Evolutionary conservation across 2,329 filamentous ascomycete genomes (phyloP), one percentile per base, ranked within the genome.

Genomic region (Pseudogymnoascus sp.): DNA sequence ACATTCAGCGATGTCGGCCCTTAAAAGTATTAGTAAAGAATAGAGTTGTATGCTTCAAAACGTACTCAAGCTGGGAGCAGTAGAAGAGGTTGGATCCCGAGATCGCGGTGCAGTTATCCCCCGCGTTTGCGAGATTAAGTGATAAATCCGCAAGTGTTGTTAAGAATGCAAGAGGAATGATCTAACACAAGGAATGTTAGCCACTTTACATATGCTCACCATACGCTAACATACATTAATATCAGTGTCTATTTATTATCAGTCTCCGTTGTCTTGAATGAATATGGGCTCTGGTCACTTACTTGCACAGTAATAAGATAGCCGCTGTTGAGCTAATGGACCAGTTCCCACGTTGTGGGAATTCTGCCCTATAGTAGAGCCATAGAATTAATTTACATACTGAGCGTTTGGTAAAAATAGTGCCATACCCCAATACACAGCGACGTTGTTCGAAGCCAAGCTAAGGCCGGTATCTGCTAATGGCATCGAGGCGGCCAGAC

Each of bases 51-150:
- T 56, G 21, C n/a, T 13, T 26, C 2, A 7, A 4, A n/a, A 72
- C 82, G 71, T 77, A 87, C 84, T 82, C 87, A 46, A 91, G 81
- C 65, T 88, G 75, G 0, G 87, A 82, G 68, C 88, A 91, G 65
- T 80, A 78, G 15, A 86, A 75, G 7, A 88, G 77, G 4, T 78
- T 75, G 0, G 82, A 85, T n/a, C 82, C 85, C 0, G 77, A 64
- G 63, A 88, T 88, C 0, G 76, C 73, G 4, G 79, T 82, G 74
- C 88, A 90, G 50, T 79, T 80, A 66, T 87, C 77, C n/a, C 82
- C 82, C 7, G 83, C 80, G 65, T 84, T 88, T 62, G 87, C 82
- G 69, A 90, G 87, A 74, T 90, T 88, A 64, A 86, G 75, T 42
- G 79, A 77, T 0, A 82, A 80, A 19, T 75, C 75, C 50, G 77